Conservation (phyloP, 2,329 filamentous ascomycete species). For the Sclerotinia subarctica region DNA sequence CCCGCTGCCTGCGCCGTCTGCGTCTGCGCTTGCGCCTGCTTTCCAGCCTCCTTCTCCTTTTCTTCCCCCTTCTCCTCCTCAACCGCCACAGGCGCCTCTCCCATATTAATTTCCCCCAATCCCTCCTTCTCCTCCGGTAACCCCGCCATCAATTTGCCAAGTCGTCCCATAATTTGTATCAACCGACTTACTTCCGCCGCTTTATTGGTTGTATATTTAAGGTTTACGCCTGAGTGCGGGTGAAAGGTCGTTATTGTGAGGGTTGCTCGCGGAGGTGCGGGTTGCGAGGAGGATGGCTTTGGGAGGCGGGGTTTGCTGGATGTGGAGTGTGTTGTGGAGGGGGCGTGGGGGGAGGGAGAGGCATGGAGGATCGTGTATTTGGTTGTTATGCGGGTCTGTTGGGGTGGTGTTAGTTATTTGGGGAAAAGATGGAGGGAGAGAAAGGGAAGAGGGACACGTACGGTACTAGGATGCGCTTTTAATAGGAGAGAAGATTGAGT, state of each 20-base stretch:
- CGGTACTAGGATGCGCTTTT: constrained; percentile 79
- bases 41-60: constrained; percentile 43
- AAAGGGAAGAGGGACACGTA: constrained; percentile 46
- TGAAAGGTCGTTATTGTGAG: constrained; percentile 90
- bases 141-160: constrained; percentile 68
- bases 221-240: constrained; percentile 71
- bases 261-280: constrained; percentile 54
- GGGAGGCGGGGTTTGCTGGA: constrained; percentile 32
- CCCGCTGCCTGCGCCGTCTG: constrained; percentile 49
- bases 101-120: constrained; percentile 39
- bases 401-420: constrained; percentile 15
- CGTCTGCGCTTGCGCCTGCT: not conserved
- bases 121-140: constrained; percentile 41
- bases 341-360: constrained; percentile 34
- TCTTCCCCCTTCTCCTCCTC: constrained; percentile 37
- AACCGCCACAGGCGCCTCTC: constrained; percentile 42
- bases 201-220: constrained; percentile 92
- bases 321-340: constrained; percentile 21
- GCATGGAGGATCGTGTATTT: constrained; percentile 72
- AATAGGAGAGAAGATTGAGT: constrained; percentile 82
- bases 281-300: constrained; percentile 37
- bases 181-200: constrained; percentile 84
- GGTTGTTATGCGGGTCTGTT: constrained; percentile 83
- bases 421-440: constrained; percentile 9
- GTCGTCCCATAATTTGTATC: constrained; percentile 67